phyloP scores from a whole-genome alignment of 257 asterid species.

The Nicotiana tabacum region DNA sequence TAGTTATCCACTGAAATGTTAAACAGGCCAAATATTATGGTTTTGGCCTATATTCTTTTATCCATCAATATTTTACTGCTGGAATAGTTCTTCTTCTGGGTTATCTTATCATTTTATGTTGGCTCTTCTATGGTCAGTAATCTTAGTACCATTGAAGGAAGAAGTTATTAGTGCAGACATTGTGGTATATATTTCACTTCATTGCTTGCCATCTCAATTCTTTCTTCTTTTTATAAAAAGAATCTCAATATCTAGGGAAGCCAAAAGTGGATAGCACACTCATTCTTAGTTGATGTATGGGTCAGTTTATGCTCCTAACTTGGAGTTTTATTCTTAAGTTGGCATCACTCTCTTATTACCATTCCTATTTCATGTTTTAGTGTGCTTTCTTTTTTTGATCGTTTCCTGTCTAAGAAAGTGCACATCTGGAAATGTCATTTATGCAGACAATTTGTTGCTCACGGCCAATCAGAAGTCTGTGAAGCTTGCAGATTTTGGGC shows the following conservation, averaged over 20 bases:
- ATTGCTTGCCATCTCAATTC: neutral
- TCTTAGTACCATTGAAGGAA: neutral
- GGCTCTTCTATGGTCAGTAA: slow-evolving; percentile 2
- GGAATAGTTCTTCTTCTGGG: neutral
- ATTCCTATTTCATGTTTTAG: neutral
- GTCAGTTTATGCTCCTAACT: slow-evolving; percentile 1
- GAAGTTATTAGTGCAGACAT: neutral
- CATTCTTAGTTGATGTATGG: neutral
- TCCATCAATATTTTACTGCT: neutral
- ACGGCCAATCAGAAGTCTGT: slow-evolving; percentile 81
- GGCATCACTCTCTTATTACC: neutral
- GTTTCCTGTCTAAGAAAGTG: slow-evolving; percentile 22
- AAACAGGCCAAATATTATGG: neutral
- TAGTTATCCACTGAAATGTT: slow-evolving; percentile 18
- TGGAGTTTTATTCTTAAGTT: neutral
- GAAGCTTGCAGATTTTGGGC: slow-evolving; percentile 99
- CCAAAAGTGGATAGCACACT: neutral
- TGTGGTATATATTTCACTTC: neutral
- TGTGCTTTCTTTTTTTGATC: neutral
- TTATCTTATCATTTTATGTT: slow-evolving; percentile 10
- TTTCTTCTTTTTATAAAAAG: neutral
- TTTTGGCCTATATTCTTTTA: slow-evolving; percentile 3
- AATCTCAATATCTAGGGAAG: neutral
- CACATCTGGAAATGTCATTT: slow-evolving; percentile 23
- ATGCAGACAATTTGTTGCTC: slow-evolving; percentile 93